A percentile compares a stretch with the other conserved stretches of the same genome.
These are phyloP conservation scores for Cutaneotrichosporon curvatum DNA, from an alignment of 1,284 basidiomycete genomes.

Conservation along the genomic window DNA sequence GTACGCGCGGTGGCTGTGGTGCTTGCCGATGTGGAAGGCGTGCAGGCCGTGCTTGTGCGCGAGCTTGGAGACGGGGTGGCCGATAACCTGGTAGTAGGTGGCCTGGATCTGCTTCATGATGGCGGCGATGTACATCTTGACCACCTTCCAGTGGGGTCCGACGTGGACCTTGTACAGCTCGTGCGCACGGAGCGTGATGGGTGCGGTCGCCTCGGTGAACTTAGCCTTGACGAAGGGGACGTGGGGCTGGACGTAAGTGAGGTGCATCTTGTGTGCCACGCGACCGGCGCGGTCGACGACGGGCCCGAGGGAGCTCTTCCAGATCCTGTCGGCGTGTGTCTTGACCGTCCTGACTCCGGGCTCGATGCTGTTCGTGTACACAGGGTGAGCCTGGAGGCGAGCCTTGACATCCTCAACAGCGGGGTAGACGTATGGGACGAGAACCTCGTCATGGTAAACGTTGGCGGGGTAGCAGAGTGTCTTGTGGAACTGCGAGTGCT, in stretches of 20 bases:
- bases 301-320: conserved; percentile 35
- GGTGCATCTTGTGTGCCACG: conserved; percentile 29
- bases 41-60: conserved; percentile 25
- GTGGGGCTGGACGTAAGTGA: conserved; percentile 38
- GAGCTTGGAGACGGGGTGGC: conserved; percentile 31
- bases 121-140: conserved; percentile 18
- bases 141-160: conserved; percentile 25
- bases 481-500: conserved; percentile 27
- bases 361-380: conserved; percentile 27
- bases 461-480: conserved; percentile 41
- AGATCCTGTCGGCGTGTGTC: conserved; percentile 12
- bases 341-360: conserved; percentile 19
- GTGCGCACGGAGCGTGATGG: conserved; percentile 24
- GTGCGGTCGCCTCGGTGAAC: conserved; percentile 28
- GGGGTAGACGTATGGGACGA: conserved; percentile 35
- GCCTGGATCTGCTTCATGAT: conserved; percentile 15
- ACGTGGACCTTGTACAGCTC: conserved; percentile 22
- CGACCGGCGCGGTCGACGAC: conserved; percentile 25
- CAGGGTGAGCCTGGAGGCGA: conserved; percentile 19
- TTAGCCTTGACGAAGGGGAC: conserved; percentile 32
- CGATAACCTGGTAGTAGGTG: conserved; percentile 21
- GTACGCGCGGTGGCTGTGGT: conserved; percentile 29
- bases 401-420: conserved; percentile 21
- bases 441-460: conserved; percentile 33
- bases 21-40: conserved; percentile 19